Evolutionary conservation across 2,329 filamentous ascomycete genomes (phyloP).

Genomic region (Cyanodermella asteris): DNA sequence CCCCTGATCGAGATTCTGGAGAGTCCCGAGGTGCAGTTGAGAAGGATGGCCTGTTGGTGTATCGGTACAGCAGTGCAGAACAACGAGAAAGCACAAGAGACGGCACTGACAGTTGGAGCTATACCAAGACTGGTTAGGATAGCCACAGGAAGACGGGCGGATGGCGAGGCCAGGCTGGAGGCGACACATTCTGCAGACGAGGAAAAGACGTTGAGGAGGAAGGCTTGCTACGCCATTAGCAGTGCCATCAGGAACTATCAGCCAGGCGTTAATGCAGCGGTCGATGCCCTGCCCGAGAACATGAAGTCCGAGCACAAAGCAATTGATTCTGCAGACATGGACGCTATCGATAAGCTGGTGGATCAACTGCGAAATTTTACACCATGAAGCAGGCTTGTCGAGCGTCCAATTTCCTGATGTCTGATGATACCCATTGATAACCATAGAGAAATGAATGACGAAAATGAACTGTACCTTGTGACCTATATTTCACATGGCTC

Average conservation of each 20-base stretch:
- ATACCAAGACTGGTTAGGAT: constrained; percentile 48
- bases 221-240: constrained; percentile 76
- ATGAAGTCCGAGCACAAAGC: not conserved
- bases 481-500: no score
- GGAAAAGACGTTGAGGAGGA: constrained; percentile 47
- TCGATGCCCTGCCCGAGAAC: constrained; percentile 45
- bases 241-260: constrained; percentile 77
- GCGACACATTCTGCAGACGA: no score
- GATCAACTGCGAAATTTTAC: constrained; percentile 40
- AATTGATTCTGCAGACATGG: constrained; percentile 41
- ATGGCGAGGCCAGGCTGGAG: no score
- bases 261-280: constrained; percentile 40
- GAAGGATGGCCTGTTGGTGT: constrained; percentile 84
- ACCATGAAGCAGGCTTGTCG: no score
- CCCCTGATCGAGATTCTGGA: constrained; percentile 52
- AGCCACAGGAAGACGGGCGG: no score
- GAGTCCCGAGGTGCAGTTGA: constrained; percentile 46
- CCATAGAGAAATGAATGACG: no score
- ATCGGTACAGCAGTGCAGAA: constrained; percentile 91
- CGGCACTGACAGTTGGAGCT: constrained; percentile 39
- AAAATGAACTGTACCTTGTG: no score
- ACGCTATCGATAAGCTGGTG: constrained; percentile 57
- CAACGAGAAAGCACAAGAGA: constrained; percentile 68
- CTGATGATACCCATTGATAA: no score
- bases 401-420: no score